phyloP scores from a whole-genome alignment of 2,329 filamentous ascomycete species.

The Scytalidium sp. region DNA sequence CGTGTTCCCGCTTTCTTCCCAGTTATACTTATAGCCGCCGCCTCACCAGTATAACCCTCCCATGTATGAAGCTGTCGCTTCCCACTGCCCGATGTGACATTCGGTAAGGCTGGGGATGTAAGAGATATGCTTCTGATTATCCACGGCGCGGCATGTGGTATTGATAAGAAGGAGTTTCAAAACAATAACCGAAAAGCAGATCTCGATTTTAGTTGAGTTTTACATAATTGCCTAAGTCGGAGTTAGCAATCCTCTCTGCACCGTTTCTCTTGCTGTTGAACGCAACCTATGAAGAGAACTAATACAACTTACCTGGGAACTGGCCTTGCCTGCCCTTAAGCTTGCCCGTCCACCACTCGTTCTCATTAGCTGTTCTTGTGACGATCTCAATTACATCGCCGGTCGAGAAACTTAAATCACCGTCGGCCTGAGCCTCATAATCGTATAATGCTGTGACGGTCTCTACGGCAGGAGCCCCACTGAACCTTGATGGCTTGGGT shows the following conservation, averaged over 20 bases:
- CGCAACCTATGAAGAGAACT: not conserved
- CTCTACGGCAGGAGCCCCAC: constrained; percentile 63
- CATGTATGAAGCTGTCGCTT: too few species aligned
- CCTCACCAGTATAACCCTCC: too few species aligned
- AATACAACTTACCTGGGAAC: constrained; percentile 74
- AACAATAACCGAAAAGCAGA: not conserved
- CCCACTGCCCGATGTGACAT: too few species aligned
- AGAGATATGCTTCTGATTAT: too few species aligned
- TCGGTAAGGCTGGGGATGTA: too few species aligned
- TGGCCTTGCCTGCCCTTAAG: constrained; percentile 79
- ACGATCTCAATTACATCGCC: constrained; percentile 91
- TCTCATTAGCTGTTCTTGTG: constrained; percentile 78
- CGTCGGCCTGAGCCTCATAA: constrained; percentile 92
- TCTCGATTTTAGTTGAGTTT: constrained; percentile 30
- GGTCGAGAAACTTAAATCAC: constrained; percentile 84
- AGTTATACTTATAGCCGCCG: too few species aligned
- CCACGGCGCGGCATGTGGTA: too few species aligned
- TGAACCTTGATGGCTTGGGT: constrained; percentile 75
- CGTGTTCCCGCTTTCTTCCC: too few species aligned
- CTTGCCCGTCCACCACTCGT: constrained; percentile 96
- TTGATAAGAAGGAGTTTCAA: not conserved
- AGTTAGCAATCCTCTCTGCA: constrained; percentile 12
- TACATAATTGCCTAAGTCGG: constrained; percentile 46
- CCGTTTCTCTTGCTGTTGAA: not conserved
- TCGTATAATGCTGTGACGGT: constrained; percentile 91